These are phyloP conservation scores for Cystobasidium sp. DNA, from an alignment of 1,284 basidiomycete genomes.

Conservation along the genomic window DNA sequence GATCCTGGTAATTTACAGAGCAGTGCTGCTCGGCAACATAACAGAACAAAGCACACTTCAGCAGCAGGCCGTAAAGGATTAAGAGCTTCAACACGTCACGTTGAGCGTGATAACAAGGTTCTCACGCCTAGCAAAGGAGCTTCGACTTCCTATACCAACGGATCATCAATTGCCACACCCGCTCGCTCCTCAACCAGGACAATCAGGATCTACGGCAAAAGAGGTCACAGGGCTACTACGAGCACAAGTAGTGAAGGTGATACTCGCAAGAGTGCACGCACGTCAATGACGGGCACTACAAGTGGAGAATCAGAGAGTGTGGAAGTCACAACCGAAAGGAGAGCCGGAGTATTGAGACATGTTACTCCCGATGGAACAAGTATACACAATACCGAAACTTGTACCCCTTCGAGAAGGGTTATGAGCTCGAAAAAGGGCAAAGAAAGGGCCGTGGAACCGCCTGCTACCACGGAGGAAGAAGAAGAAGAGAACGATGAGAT, in stretches of 20 bases:
- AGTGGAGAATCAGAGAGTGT: conserved; percentile 17
- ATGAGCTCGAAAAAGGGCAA: conserved; percentile 23
- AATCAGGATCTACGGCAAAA: conserved; percentile 4
- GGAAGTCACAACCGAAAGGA: conserved; percentile 13
- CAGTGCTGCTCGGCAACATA: neutral
- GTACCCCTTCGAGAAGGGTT: conserved; percentile 6
- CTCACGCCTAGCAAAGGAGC: conserved; percentile 8
- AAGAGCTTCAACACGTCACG: neutral
- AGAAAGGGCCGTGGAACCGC: neutral
- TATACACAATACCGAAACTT: neutral
- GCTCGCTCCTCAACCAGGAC: neutral
- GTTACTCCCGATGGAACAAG: neutral
- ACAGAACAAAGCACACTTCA: neutral
- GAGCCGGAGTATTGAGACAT: conserved; percentile 5
- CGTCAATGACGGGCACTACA: neutral
- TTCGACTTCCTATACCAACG: neutral
- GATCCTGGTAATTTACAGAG: neutral
- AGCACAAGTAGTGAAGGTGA: conserved; percentile 8
- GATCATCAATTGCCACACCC: neutral
- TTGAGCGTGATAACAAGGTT: neutral
- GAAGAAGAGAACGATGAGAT: conserved; percentile 13
- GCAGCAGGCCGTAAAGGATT: neutral
- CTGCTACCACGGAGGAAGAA: conserved; percentile 1
- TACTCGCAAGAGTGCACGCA: conserved; percentile 6
- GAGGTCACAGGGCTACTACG: conserved; percentile 1